A percentile compares a stretch with the other conserved stretches of the same genome.
Evolutionary conservation across 805 yeast species (phyloP).

Genomic region (Naumovozyma castellii): DNA sequence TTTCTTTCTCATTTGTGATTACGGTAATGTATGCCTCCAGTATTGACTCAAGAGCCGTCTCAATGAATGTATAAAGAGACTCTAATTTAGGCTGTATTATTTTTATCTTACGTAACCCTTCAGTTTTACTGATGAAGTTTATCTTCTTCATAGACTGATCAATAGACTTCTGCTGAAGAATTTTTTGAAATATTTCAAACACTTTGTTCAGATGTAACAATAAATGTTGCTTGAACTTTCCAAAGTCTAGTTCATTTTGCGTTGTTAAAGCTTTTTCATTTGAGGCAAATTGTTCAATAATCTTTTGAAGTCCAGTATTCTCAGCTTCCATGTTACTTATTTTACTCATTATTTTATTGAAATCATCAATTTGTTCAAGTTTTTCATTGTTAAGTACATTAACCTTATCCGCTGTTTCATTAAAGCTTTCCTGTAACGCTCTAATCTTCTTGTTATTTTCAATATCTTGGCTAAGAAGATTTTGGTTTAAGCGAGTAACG

Average conservation of each 20-base stretch:
- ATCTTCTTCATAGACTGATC: conserved; percentile 49
- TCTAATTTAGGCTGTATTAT: conserved; percentile 29
- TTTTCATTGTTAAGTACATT: background rate
- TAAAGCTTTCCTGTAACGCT: background rate
- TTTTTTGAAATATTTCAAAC: conserved; percentile 41
- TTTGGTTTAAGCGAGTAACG: no score
- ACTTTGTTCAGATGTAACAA: conserved; percentile 40
- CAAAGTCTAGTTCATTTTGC: conserved; percentile 24
- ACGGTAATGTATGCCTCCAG: conserved; percentile 44
- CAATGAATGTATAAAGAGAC: conserved; percentile 44
- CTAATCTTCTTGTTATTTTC: background rate
- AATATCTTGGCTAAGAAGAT: background rate
- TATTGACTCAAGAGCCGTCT: conserved; percentile 51
- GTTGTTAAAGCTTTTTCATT: conserved; percentile 23
- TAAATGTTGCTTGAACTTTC: conserved; percentile 37
- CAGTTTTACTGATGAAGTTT: conserved; percentile 28
- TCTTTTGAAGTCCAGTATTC: conserved; percentile 17
- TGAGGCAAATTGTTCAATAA: conserved; percentile 8
- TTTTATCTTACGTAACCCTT: conserved; percentile 18
- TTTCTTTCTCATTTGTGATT: conserved; percentile 13
- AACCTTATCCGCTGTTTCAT: background rate
- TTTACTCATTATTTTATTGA: conserved; percentile 7
- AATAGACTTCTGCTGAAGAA: conserved; percentile 50
- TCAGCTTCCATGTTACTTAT: conserved; percentile 18
- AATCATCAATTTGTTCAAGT: conserved; percentile 1